Base-by-base conservation (phyloP, 2,329 filamentous ascomycete genomes). In the Pyricularia sp. region DNA sequence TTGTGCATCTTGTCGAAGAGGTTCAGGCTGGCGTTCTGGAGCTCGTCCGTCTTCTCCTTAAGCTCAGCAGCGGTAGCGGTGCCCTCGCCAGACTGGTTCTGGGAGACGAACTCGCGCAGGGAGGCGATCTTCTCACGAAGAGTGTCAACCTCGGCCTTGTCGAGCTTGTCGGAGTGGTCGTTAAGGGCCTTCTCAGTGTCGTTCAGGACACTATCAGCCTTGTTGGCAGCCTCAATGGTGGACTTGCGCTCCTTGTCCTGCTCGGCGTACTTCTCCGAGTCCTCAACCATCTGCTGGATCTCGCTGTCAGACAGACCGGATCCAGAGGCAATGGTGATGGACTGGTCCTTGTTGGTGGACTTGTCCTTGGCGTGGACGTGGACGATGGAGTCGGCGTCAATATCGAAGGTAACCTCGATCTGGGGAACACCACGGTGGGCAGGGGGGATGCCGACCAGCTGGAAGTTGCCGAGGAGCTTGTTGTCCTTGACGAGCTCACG, bases 1-100 rank as follows among this genome's bases (percentile, higher is more conserved):
- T 97, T 96, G 92, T 99, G 94, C 92, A 99, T 97, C 91, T 98
- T 97, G 86, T 98, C 95, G 81, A 99, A 98, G 77, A 98, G 90
- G 84, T 92, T 97, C 83, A 99, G 86, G 82, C 91, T 94, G 74
- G 94, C 92, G 80, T 91, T 92, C 85, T 98, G 95, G 78, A 99
- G 92, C 83, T 97, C 94, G 74, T 98, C 95, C 76, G 92, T 96
- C 92, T 97, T 97, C 85, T 92, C 89, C 92, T 98, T 98, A 82
- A 99, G 90, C 83, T 98, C 92, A 73, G 92, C 92, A 67, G 94
- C 92, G 71, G 93, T 96, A 77, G 92, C 88, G 72, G 85, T 88
- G 77, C 90, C 89, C 85, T 99, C 95, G 73, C 94, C 94, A 76
- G 92, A 88, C 85, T 97, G 94, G 87, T 88, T 96, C 90, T 97